phyloP scores from a whole-genome alignment of 164 flowering plant genomes.

The Stephania japonica region DNA sequence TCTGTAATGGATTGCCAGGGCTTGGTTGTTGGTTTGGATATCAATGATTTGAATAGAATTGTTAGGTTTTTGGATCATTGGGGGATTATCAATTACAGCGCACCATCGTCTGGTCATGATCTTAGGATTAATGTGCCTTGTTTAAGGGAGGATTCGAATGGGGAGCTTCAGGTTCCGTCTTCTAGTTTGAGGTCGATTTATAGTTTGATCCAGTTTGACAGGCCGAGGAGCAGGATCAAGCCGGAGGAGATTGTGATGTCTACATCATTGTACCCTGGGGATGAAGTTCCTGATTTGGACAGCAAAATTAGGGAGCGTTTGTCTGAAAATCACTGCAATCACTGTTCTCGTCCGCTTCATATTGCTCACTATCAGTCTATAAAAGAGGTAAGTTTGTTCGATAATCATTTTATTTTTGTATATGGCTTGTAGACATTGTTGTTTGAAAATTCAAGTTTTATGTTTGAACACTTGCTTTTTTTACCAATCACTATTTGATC shows the following conservation, averaged over 20 bases:
- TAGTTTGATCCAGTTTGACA: conserved; percentile 86
- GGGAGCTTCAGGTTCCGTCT: conserved; percentile 79
- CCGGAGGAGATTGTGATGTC: conserved; percentile 49
- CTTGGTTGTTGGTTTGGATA: conserved; percentile 36
- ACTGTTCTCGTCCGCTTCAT: conserved; percentile 54
- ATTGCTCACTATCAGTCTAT: conserved; percentile 69
- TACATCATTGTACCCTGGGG: conserved; percentile 21
- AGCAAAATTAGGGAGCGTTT: conserved; percentile 63
- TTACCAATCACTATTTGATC: background rate
- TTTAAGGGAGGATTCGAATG: conserved; percentile 62
- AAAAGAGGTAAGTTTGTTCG: conserved; percentile 56
- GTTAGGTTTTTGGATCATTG: conserved; percentile 85
- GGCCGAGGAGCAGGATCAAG: conserved; percentile 70
- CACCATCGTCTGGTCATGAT: conserved; percentile 35
- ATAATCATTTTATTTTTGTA: background rate
- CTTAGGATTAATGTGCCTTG: conserved; percentile 35
- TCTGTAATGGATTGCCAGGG: conserved; percentile 51
- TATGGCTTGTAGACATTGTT: background rate
- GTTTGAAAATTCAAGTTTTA: background rate
- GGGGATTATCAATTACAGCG: conserved; percentile 96
- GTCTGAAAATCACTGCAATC: conserved; percentile 58
- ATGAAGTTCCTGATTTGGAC: conserved; percentile 62
- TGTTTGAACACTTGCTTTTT: background rate
- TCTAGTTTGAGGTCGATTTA: conserved; percentile 80
- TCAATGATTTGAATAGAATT: conserved; percentile 64